Evolutionary conservation across 2,329 filamentous ascomycete genomes (phyloP).

Genomic region (Hymenoscyphus scutula): DNA sequence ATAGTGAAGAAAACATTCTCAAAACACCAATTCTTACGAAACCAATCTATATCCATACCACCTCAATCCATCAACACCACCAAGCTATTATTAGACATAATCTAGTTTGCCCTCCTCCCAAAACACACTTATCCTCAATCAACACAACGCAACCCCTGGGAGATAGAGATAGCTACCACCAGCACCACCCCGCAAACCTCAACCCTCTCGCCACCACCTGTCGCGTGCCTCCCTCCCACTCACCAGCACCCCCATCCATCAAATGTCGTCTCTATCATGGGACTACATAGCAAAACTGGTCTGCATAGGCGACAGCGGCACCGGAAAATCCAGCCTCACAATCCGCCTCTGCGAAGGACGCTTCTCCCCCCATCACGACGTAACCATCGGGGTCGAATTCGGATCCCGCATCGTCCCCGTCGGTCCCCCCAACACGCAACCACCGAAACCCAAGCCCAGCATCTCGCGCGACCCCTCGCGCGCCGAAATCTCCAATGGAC

Average conservation of each 20-base stretch:
- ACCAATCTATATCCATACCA: background rate
- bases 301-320: slow-evolving; percentile 94
- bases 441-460: slow-evolving; percentile 49
- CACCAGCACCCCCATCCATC: slow-evolving; percentile 9
- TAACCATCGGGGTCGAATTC: slow-evolving; percentile 98
- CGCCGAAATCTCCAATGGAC: slow-evolving; percentile 40
- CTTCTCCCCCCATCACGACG: slow-evolving; percentile 91
- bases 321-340: slow-evolving; percentile 90
- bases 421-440: slow-evolving; percentile 65
- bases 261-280: slow-evolving; percentile 71
- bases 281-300: slow-evolving; percentile 99
- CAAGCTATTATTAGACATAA: background rate
- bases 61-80: background rate
- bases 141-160: background rate
- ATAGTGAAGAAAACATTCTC: background rate
- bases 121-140: background rate
- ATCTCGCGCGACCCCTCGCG: slow-evolving; percentile 26
- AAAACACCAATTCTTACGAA: background rate
- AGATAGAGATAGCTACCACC: background rate
- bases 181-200: background rate
- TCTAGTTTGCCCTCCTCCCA: background rate
- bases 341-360: slow-evolving; percentile 95
- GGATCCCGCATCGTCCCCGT: slow-evolving; percentile 90
- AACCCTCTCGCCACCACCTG: background rate
- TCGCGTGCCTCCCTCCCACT: slow-evolving; percentile 10